phyloP scores from a whole-genome alignment of 352 stramenopile species.

The Phytophthora gonapodyides region DNA sequence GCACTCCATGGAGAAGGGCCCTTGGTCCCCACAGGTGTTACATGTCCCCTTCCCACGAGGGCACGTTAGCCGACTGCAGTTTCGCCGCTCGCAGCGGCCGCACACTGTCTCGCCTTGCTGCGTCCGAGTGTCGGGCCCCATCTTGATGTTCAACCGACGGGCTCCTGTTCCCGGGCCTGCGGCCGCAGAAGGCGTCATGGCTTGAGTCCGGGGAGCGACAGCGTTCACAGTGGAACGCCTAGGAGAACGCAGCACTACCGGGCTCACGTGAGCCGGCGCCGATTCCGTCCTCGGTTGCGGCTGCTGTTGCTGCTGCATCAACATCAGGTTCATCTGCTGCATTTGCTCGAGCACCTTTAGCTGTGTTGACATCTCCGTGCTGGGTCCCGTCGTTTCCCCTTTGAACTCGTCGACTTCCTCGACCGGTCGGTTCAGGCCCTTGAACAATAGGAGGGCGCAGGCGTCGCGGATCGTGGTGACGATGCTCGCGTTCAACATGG shows the following conservation, averaged over 20 bases:
- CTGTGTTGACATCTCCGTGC: not conserved
- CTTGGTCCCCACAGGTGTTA: not conserved
- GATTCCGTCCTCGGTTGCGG: too few relatives aligned
- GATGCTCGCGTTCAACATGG: conserved; percentile 4
- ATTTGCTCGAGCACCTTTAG: not conserved
- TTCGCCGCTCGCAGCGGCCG: not conserved
- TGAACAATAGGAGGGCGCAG: not conserved
- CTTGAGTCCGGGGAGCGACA: too few relatives aligned
- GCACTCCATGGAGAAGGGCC: conserved; percentile 2
- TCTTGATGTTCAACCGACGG: not conserved
- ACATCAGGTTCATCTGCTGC: not conserved
- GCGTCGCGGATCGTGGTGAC: not conserved
- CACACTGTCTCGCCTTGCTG: not conserved
- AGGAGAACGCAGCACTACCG: too few relatives aligned
- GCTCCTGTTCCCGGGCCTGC: too few relatives aligned
- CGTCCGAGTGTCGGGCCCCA: not conserved
- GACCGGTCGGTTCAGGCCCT: not conserved
- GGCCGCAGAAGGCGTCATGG: too few relatives aligned
- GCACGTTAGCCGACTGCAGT: not conserved
- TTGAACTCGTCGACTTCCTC: conserved; percentile 9
- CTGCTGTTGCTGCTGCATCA: conserved; percentile 1
- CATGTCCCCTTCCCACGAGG: not conserved
- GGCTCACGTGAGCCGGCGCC: too few relatives aligned
- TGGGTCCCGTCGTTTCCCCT: too few relatives aligned
- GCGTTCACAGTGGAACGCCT: not conserved